A percentile compares a stretch with the other conserved stretches of the same genome.
These are phyloP conservation scores for Leishmania major DNA, from an alignment of 208 protist genomes.

Conservation along the genomic window DNA sequence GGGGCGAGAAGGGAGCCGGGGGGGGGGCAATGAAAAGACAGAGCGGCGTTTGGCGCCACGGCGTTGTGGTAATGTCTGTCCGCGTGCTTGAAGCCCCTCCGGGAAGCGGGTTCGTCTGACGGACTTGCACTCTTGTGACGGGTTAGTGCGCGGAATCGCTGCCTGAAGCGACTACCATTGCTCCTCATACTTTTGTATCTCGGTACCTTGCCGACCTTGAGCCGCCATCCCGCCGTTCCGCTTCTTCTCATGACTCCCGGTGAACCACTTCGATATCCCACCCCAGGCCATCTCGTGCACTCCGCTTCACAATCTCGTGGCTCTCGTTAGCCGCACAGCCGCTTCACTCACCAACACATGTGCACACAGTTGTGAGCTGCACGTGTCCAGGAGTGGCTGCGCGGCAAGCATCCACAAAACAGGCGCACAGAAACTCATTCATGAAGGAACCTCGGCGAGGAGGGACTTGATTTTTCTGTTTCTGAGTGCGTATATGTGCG, in stretches of 20 bases:
- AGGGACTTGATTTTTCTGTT: constrained; percentile 7
- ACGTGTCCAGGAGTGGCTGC: neutral
- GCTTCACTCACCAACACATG: neutral
- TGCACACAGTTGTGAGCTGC: neutral
- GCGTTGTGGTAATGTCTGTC: neutral
- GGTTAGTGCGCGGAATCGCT: neutral
- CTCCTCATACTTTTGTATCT: neutral
- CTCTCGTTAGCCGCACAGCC: neutral
- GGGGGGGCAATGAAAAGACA: neutral
- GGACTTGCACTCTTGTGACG: neutral
- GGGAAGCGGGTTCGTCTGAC: neutral
- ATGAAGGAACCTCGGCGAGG: neutral
- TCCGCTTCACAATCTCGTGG: neutral
- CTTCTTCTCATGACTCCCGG: neutral
- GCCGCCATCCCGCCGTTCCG: neutral
- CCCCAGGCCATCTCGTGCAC: neutral
- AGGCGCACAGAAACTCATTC: neutral
- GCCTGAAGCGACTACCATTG: neutral
- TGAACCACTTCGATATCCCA: neutral
- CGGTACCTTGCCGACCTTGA: neutral
- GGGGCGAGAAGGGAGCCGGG: neutral
- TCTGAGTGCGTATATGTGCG: neutral
- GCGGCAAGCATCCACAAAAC: neutral
- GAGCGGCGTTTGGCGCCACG: neutral
- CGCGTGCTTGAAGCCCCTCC: neutral